Base-by-base conservation (phyloP, 225 moss, liverwort and hornwort species). In the Polytrichum commune region DNA sequence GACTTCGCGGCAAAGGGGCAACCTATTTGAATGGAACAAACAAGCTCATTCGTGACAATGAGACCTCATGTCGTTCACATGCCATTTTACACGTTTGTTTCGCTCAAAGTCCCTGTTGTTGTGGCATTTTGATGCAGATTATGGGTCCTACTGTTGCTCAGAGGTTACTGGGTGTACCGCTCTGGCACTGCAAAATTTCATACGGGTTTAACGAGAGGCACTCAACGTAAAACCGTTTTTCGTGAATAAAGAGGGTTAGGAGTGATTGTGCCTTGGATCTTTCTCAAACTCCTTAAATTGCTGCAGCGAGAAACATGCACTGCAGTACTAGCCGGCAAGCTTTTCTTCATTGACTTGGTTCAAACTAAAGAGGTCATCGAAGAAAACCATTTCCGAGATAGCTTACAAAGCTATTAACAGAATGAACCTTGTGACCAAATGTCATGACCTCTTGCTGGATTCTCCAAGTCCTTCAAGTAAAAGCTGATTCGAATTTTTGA, bases 41-140 rank as follows among this genome's bases (percentile, higher is more conserved):
- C 26, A 91, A 95, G 74, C 89, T 93, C 29, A 95, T 93, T 28
- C 84, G 93, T 73, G 71, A 29, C 60, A 95, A 95, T 65, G 91
- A 95, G 80, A 95, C 95, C n/a, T 95, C 93, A 35, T 95, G 92
- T 27, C 84, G 95, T 55, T 93, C 93, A 1, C 95, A 95, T 66
- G 95, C 95, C 26, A 93, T 95, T 63, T 71, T 95, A 72, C 95
- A 95, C 89, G 94, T 94, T n/a, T 65, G 61, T 30, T 25, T 26
- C 29, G 29, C 4, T 29, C 29, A 29, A 29, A 29, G 5, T 29
- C 6, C 29, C 6, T 29, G 29, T 29, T 29, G 29, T 6, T 29
- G 6, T 29, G 29, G 29, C 29, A 29, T 29, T 29, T 29, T 29
- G 29, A 29, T 29, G 5, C 6, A 29, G 5, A 29, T 29, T 29